Conservation (phyloP, 257 asterid species). For the Datura wrightii region DNA sequence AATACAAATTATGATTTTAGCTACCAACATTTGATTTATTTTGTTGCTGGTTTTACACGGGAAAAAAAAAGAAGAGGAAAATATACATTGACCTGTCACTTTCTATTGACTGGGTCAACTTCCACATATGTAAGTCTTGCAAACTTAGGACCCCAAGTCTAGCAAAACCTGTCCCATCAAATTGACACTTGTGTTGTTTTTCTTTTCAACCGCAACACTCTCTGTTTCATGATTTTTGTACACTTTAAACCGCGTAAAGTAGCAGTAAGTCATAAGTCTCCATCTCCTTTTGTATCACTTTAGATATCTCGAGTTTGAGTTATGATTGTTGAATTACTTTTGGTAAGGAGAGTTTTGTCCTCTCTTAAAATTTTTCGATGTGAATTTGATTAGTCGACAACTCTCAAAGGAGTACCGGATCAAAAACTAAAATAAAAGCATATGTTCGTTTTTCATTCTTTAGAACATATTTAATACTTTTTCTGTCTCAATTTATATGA, state of each 20-base stretch:
- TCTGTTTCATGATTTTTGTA: neutral
- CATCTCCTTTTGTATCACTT: neutral
- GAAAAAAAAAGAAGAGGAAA: neutral
- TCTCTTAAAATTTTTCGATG: too few relatives aligned
- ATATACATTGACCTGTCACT: conserved; percentile 36
- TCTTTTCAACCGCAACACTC: neutral
- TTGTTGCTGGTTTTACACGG: conserved; percentile 11
- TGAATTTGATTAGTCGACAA: too few relatives aligned
- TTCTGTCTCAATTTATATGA: too few relatives aligned
- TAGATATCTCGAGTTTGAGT: neutral
- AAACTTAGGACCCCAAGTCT: conserved; percentile 22
- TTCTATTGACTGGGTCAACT: conserved; percentile 39
- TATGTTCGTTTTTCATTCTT: neutral
- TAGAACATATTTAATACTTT: neutral
- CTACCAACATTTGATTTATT: too few relatives aligned
- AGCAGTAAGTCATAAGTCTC: neutral
- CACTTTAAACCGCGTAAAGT: neutral
- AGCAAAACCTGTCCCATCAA: neutral
- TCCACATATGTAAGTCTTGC: neutral
- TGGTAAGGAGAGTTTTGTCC: too few relatives aligned
- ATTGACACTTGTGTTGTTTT: neutral
- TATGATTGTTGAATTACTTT: fast-evolving
- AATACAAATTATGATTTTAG: too few relatives aligned
- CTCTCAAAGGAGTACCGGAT: too few relatives aligned
- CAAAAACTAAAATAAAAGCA: neutral